Base-by-base conservation (phyloP, 2,329 filamentous ascomycete genomes). In the Pseudogymnoascus sp. region DNA sequence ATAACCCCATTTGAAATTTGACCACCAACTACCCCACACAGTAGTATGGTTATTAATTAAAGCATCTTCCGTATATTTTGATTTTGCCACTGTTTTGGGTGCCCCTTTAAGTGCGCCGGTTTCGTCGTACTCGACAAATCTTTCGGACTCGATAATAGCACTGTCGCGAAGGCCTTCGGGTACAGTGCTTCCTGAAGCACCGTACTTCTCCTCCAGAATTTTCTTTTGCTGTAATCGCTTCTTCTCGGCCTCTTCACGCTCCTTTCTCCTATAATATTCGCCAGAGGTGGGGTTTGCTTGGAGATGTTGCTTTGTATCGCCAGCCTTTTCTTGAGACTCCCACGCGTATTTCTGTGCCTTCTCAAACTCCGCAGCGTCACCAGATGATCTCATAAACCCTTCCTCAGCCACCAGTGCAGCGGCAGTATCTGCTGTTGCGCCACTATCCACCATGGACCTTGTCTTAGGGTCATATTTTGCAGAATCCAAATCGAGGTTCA, bases 401-500 rank as follows among this genome's bases (percentile, higher is more conserved):
- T 98, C 93, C 71, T 98, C 95, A 3, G 93, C 93, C 64, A 95
- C 93, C 5, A 96, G 77, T 31, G 89, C 86, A 6, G 93, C 90
- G 2, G 90, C 90, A 69, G 88, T 88, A 77, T 96, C 92, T 21
- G 85, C 85, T 34, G 88, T 90, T 6, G 90, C 92, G 60, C 92
- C 92, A 67, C 85, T 87, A 73, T 96, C 91, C 21, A 96, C 89
- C 82, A 99, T 91, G 7, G 90, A 89, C 71, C 95, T 85, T 11
- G 93, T 97, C 75, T 99, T 99, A 0, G 95, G 95, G 73, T 99
- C 93, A 77, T 99, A 99, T 75, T 96, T 96, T 1, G 96, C 95
- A 1, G 93, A 97, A 72, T 99, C 95, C 2, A 96, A 82, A 73
- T 99, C 95, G 28, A 99, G 84, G 73, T 98, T 98, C 7, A 97